Conservation (phyloP, 2,329 filamentous ascomycete species). For the Penicillium frequentans region DNA sequence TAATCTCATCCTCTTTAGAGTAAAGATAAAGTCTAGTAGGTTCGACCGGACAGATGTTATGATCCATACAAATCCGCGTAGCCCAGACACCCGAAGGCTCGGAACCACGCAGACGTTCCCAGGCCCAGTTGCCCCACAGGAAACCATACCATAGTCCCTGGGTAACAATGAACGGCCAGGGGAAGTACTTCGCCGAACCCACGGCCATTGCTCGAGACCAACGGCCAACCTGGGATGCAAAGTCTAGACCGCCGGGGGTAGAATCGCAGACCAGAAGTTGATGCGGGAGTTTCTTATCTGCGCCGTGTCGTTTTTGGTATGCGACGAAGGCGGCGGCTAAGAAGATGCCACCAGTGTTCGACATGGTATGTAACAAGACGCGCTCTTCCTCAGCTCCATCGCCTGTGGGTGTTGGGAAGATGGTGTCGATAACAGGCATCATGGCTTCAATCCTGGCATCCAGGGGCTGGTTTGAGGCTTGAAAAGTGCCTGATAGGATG, state of each 20-base stretch:
- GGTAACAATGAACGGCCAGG: constrained; percentile 51
- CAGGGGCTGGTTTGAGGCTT: constrained; percentile 48
- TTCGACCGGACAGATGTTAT: constrained; percentile 3
- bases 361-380: constrained; percentile 57
- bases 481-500: constrained; percentile 52
- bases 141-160: constrained; percentile 50
- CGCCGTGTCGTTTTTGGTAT: constrained; percentile 39
- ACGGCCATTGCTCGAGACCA: constrained; percentile 58
- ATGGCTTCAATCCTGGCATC: constrained; percentile 48
- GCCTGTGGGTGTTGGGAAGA: constrained; percentile 24
- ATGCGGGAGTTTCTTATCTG: constrained; percentile 45
- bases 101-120: constrained; percentile 10
- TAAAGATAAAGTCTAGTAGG: constrained; percentile 22
- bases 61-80: constrained; percentile 17
- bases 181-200: constrained; percentile 42
- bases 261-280: constrained; percentile 54
- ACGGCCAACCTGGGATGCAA: constrained; percentile 37
- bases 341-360: constrained; percentile 60
- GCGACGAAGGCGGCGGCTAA: constrained; percentile 52
- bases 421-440: constrained; percentile 40
- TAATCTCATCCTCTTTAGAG: constrained; percentile 28
- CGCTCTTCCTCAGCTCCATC: constrained; percentile 22
- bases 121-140: constrained; percentile 38
- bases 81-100: constrained; percentile 23
- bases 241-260: constrained; percentile 52